A percentile compares a stretch with the other conserved stretches of the same genome.
phyloP scores from a whole-genome alignment of 2,329 filamentous ascomycete species.

The Colletotrichum lindemuthianum region DNA sequence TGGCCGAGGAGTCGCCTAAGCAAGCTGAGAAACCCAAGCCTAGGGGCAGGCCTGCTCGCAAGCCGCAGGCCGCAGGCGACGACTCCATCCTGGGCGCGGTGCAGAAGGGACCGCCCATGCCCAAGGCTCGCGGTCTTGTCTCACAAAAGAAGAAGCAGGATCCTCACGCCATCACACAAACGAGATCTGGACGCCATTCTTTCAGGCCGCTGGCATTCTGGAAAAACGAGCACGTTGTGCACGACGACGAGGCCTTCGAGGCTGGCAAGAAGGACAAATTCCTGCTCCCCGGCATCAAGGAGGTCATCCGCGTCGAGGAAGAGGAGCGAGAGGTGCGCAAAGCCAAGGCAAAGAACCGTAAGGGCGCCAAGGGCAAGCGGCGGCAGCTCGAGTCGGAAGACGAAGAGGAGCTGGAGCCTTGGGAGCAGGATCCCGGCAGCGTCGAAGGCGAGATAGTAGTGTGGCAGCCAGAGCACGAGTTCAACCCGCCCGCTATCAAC shows the following conservation, averaged over 20 bases:
- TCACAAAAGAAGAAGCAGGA: conserved; percentile 60
- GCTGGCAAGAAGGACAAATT: conserved; percentile 56
- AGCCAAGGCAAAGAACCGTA: conserved; percentile 39
- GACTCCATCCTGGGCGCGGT: conserved; percentile 57
- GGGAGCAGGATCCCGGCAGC: conserved; percentile 75
- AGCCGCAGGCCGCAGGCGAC: conserved; percentile 55
- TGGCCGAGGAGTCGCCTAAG: conserved; percentile 33
- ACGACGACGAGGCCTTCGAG: conserved; percentile 64
- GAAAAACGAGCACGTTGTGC: conserved; percentile 84
- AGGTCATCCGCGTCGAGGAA: conserved; percentile 80
- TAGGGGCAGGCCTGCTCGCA: conserved; percentile 44
- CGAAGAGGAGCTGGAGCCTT: conserved; percentile 70
- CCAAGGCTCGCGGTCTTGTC: conserved; percentile 64
- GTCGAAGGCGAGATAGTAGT: conserved; percentile 71
- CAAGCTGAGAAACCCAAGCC: conserved; percentile 40
- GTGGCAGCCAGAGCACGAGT: conserved; percentile 70
- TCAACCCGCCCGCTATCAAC: conserved; percentile 56
- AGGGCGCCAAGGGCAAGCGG: conserved; percentile 42
- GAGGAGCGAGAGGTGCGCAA: conserved; percentile 49
- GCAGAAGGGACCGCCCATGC: conserved; percentile 65
- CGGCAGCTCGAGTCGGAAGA: conserved; percentile 55
- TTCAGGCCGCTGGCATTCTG: conserved; percentile 85
- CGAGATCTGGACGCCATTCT: conserved; percentile 81
- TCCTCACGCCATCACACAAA: conserved; percentile 64
- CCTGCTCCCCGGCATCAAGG: conserved; percentile 76